Percentiles rank a stretch among this genome's conserved stretches.
phyloP scores from a whole-genome alignment of 2,329 filamentous ascomycete genomes.

The Pseudogymnoascus sp. region DNA sequence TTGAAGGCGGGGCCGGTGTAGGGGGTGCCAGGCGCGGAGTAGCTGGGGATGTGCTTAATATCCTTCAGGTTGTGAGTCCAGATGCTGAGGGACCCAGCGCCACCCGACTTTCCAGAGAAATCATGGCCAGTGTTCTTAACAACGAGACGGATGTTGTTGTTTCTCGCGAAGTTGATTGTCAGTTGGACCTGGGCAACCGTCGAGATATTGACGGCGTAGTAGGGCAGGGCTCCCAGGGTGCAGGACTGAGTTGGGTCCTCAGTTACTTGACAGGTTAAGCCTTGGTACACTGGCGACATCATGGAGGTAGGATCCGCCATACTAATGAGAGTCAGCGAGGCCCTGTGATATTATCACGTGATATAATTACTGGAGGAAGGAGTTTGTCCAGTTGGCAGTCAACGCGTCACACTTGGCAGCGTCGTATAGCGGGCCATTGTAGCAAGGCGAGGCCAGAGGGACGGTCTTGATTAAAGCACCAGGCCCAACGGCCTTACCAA shows the following conservation, averaged over 20 bases:
- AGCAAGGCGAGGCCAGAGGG: conserved; percentile 40
- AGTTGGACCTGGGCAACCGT: conserved; percentile 39
- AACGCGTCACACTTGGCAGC: conserved; percentile 29
- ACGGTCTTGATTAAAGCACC: conserved; percentile 37
- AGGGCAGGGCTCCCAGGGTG: conserved; percentile 23
- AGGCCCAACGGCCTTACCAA: conserved; percentile 37
- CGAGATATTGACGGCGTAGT: conserved; percentile 30
- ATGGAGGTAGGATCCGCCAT: conserved; percentile 35
- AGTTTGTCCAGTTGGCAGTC: conserved; percentile 27
- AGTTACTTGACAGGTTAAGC: conserved; percentile 32
- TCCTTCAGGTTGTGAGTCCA: conserved; percentile 43
- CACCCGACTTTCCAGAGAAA: conserved; percentile 21
- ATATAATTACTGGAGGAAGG: conserved; percentile 31
- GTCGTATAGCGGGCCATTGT: conserved; percentile 29
- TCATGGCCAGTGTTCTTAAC: conserved; percentile 23
- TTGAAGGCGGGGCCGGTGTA: conserved; percentile 45
- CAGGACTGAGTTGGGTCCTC: conserved; percentile 29
- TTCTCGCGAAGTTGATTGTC: conserved; percentile 36
- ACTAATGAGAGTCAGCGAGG: conserved; percentile 29
- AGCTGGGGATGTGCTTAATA: conserved; percentile 35
- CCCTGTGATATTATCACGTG: neutral
- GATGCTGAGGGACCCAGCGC: conserved; percentile 42
- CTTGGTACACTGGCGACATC: conserved; percentile 43
- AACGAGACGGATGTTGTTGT: conserved; percentile 35
- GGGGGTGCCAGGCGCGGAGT: conserved; percentile 33